These are phyloP conservation scores for Fabrea salina DNA, from an alignment of 169 alveolate genomes.

Conservation along the genomic window DNA sequence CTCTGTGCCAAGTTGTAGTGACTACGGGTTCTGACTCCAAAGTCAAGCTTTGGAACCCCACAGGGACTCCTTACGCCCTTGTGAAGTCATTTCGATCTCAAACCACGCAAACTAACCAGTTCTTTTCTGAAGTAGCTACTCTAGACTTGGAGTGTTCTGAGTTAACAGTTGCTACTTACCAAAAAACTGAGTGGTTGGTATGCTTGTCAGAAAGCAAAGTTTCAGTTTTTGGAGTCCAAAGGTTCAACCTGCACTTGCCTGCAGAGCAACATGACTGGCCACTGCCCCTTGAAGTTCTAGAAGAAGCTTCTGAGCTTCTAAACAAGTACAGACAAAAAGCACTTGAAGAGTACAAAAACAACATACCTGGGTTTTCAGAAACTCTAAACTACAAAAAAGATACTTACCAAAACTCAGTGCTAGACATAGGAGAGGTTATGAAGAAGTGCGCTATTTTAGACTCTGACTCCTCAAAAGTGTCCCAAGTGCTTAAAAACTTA, in stretches of 20 bases:
- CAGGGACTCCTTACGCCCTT: constrained; percentile 24
- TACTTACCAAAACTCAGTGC: background rate
- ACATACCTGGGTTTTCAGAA: background rate
- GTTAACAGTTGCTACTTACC: background rate
- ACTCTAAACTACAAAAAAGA: background rate
- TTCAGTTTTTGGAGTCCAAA: background rate
- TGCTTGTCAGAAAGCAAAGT: background rate
- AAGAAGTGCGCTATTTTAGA: background rate
- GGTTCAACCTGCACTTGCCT: background rate
- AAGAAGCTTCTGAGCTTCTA: background rate
- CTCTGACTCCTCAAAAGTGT: background rate
- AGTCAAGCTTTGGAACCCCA: constrained; percentile 50
- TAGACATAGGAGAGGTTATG: background rate
- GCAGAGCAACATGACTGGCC: constrained; percentile 22
- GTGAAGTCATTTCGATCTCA: constrained; percentile 29
- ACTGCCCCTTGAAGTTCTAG: background rate
- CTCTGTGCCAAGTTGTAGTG: constrained; percentile 34
- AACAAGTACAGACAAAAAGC: background rate
- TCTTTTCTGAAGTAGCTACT: background rate
- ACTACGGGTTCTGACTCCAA: constrained; percentile 31
- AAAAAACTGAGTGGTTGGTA: constrained; percentile 10
- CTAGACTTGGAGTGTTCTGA: background rate
- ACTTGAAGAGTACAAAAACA: background rate
- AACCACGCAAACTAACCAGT: background rate
- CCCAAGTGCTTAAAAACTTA: background rate